phyloP scores from a whole-genome alignment of 2,329 filamentous ascomycete species.

The Fusarium tjaetaba region DNA sequence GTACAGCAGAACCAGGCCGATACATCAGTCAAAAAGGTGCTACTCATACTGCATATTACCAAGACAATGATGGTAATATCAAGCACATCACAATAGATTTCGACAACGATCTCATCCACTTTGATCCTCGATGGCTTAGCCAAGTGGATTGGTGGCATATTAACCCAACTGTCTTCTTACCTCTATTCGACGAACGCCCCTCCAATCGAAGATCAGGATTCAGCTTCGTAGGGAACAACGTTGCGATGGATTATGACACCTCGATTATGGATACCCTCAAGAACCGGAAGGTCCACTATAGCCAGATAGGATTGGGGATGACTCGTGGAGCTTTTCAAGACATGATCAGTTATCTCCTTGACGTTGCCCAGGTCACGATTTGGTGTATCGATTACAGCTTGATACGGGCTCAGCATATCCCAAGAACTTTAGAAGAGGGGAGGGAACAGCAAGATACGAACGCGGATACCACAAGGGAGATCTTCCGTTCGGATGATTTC shows the following conservation, averaged over 20 bases:
- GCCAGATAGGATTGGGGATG: neutral
- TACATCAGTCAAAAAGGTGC: neutral
- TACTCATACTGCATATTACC: constrained; percentile 15
- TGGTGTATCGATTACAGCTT: constrained; percentile 23
- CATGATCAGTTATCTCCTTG: neutral
- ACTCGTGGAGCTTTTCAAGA: neutral
- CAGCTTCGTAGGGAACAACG: constrained; percentile 12
- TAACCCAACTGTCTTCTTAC: neutral
- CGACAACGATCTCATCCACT: constrained; percentile 5
- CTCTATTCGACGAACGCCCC: neutral
- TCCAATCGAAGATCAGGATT: no score
- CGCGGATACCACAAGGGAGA: accelerated
- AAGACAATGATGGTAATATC: neutral
- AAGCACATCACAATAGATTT: constrained; percentile 16
- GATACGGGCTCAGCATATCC: neutral
- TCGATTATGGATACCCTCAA: neutral
- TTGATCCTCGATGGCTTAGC: neutral
- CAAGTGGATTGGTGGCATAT: neutral
- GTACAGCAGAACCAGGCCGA: neutral
- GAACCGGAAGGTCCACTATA: neutral
- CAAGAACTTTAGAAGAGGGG: accelerated
- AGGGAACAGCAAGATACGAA: accelerated
- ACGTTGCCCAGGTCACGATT: neutral
- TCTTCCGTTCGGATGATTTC: constrained; percentile 5
- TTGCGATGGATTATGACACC: constrained; percentile 21